These are phyloP conservation scores for Emergomyces orientalis DNA, from an alignment of 2,329 filamentous ascomycete genomes.

Conservation along the genomic window DNA sequence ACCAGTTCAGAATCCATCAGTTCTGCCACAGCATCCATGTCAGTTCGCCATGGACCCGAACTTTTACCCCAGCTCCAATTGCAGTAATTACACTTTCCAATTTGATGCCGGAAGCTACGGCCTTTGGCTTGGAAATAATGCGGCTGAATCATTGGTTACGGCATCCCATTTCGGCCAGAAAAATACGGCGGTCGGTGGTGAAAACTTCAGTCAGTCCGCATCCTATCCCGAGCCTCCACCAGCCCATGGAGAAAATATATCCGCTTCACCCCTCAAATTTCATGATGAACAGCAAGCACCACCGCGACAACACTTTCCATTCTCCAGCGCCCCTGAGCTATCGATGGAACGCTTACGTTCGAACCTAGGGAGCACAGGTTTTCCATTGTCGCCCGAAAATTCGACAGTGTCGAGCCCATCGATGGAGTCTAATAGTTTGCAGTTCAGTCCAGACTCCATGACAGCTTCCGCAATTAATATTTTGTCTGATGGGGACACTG, in stretches of 20 bases:
- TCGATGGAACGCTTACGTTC: background rate
- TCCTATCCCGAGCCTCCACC: background rate
- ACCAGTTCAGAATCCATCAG: background rate
- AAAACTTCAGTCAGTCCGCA: background rate
- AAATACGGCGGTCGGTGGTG: background rate
- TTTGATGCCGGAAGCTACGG: background rate
- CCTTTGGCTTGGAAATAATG: background rate
- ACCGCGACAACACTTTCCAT: background rate
- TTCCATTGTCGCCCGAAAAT: conserved; percentile 9
- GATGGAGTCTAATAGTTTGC: conserved; percentile 4
- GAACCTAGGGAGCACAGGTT: conserved; percentile 8
- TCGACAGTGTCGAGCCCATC: conserved; percentile 14
- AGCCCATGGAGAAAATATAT: background rate
- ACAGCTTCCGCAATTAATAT: conserved; percentile 20
- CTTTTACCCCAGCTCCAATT: background rate
- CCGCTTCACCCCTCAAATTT: background rate
- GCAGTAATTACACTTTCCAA: background rate
- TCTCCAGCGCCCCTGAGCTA: background rate
- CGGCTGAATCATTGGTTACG: background rate
- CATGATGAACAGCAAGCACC: background rate
- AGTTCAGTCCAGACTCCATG: background rate
- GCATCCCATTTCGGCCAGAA: background rate
- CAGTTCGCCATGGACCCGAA: background rate
- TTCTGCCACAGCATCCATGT: background rate
- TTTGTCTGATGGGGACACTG: conserved; percentile 14